Evolutionary conservation across 1,139 yeast genomes (phyloP), one percentile per base, ranked within the genome.

Genomic region (Saccharomyces uvarum): DNA sequence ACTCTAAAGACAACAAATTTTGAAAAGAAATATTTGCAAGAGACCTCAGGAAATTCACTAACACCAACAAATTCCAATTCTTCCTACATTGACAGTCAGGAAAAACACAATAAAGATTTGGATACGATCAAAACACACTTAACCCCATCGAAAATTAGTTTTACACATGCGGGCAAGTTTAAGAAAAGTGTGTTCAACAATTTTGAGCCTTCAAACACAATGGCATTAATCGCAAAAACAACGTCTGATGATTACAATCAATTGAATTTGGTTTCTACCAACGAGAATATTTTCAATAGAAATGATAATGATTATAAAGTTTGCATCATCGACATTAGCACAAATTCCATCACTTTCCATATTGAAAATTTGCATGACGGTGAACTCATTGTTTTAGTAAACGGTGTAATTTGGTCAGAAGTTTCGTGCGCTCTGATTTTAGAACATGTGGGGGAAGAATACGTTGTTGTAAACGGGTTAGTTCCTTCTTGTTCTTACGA

Each of bases 401-500:
- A 85, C 63, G 83, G 83, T 52, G 74, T 84, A 13, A 70, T 77
- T 21, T 85, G 91, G 91, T 73, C 80, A 62, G 76, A 81, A 71
- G 74, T 75, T 55, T 66, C 77, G 0, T 72, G 78, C 47, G 77
- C 78, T 33, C 63, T 72, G 5, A 61, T 72, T 2, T 61, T 68
- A 32, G 71, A 71, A 21, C 62, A 61, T 47, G 63, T 69, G 38
- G 72, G 75, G 47, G 81, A 79, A 51, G 70, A 69, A 42, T 71
- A 73, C 56, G 75, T 79, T 46, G 74, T 82, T 7, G 79, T 85
- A 44, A 81, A 80, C 65, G 89, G 89, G 0, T 72, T 86, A 51
- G 82, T 88, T 11, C 87, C 90, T 0, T 70, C 81, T 29, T 81
- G 82, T 48, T 88, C 85, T 58, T 86, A 84, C 62, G 88, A 83